These are phyloP conservation scores for Microbotryomycetes sp. DNA, from an alignment of 1,284 basidiomycete genomes.

Conservation along the genomic window DNA sequence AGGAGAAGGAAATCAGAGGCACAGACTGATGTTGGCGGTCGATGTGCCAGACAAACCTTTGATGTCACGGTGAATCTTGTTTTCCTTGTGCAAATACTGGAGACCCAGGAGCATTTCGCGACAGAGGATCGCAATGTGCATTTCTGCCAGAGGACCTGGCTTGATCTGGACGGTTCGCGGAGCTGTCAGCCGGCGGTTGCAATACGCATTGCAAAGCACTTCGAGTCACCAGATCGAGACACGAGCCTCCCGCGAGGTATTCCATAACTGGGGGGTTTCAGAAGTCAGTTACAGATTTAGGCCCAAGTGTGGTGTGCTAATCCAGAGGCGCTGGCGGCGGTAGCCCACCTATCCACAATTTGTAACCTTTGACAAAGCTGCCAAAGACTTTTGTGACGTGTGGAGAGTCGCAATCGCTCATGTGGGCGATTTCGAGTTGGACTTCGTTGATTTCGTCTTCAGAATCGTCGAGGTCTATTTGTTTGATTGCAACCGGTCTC, in stretches of 20 bases:
- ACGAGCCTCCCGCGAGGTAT: conserved; percentile 95
- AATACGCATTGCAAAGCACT: not conserved
- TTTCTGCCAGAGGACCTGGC: conserved; percentile 79
- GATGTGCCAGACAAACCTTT: conserved; percentile 50
- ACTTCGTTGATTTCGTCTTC: conserved; percentile 96
- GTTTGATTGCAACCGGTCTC: conserved; percentile 94
- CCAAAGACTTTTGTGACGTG: conserved; percentile 95
- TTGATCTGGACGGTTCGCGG: conserved; percentile 54
- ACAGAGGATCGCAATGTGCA: conserved; percentile 88
- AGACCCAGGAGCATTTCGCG: conserved; percentile 89
- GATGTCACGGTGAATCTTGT: conserved; percentile 94
- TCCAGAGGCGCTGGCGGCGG: not conserved
- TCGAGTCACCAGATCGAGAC: conserved; percentile 63
- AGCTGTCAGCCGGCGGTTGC: not conserved
- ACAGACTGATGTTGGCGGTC: too few species aligned
- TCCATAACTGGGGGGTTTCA: conserved; percentile 65
- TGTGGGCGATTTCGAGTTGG: conserved; percentile 91
- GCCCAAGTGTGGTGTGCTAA: too few species aligned
- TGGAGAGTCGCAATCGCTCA: conserved; percentile 83
- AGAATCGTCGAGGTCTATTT: conserved; percentile 68
- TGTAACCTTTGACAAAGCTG: conserved; percentile 92
- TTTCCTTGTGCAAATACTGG: conserved; percentile 83
- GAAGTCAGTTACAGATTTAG: conserved; percentile 8
- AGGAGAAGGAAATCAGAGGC: too few species aligned
- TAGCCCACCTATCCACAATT: conserved; percentile 73